Evolutionary conservation across 805 yeast species (phyloP).

Genomic region (Candida awuae): DNA sequence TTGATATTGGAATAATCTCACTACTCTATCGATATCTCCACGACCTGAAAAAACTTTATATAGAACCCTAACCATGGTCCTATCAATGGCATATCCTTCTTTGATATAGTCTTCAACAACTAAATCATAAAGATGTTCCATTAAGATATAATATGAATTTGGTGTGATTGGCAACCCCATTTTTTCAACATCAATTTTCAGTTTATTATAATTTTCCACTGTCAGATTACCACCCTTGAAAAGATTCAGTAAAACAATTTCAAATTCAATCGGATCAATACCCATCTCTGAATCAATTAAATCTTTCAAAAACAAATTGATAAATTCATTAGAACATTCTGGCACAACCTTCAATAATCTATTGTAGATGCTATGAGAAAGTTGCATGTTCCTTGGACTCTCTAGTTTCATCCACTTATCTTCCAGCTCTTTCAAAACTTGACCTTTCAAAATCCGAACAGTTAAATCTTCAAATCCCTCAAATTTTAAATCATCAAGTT

Average conservation of each 20-base stretch:
- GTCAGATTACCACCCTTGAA: conserved; percentile 1
- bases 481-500: no score
- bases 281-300: conserved; percentile 1
- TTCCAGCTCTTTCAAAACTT: no score
- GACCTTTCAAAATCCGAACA: no score
- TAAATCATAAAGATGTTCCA: no score
- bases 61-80: conserved; percentile 16
- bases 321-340: conserved; percentile 2
- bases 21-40: conserved; percentile 13
- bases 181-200: conserved; percentile 1
- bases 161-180: no score
- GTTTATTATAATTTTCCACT: neutral
- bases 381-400: no score
- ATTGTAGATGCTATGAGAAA: no score
- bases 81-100: conserved; percentile 15
- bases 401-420: no score
- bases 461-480: neutral
- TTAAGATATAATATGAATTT: no score
- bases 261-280: conserved; percentile 1
- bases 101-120: conserved; percentile 13
- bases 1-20: conserved; percentile 19
- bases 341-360: no score
- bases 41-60: conserved; percentile 1
- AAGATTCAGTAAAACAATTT: conserved; percentile 3
- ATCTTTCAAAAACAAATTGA: conserved; percentile 7